Percentiles rank a stretch among this genome's conserved stretches.
Conservation (phyloP, 1,139 yeast species). For the Trichomonascaceae sp. region DNA sequence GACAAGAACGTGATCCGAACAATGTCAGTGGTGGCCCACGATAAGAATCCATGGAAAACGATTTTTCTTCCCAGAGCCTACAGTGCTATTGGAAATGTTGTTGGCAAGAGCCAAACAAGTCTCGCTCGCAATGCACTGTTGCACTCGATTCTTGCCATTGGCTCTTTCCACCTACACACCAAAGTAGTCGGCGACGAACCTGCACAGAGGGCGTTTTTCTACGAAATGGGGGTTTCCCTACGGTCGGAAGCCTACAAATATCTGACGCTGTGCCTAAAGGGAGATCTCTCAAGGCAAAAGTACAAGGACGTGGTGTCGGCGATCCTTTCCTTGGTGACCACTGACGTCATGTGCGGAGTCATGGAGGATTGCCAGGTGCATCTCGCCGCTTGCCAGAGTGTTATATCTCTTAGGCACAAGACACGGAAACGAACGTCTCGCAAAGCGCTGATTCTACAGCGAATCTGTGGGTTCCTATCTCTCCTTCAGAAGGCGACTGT, state of each 20-base stretch:
- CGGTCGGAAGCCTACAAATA: constrained; percentile 65
- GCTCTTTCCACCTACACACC: constrained; percentile 70
- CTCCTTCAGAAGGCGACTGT: constrained; percentile 49
- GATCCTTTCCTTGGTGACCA: constrained; percentile 73
- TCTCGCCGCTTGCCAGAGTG: constrained; percentile 62
- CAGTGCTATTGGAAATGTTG: constrained; percentile 68
- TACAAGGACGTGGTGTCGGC: constrained; percentile 80
- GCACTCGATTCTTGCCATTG: constrained; percentile 69
- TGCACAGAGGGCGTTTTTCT: constrained; percentile 52
- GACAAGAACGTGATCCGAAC: constrained; percentile 71
- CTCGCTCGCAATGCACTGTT: constrained; percentile 66
- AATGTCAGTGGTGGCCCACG: constrained; percentile 76
- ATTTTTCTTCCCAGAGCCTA: constrained; percentile 74
- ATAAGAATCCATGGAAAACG: constrained; percentile 79
- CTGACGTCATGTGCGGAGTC: constrained; percentile 85
- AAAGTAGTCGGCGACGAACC: constrained; percentile 32
- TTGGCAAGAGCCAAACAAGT: constrained; percentile 61
- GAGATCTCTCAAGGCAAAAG: constrained; percentile 40
- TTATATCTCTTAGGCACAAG: constrained; percentile 55
- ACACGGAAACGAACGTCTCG: constrained; percentile 55
- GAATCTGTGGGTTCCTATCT: constrained; percentile 65
- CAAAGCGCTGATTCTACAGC: constrained; percentile 64
- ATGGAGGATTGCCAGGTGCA: constrained; percentile 77
- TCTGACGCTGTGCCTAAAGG: constrained; percentile 44
- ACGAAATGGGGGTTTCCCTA: constrained; percentile 58